Evolutionary conservation across 1,139 yeast species (phyloP).

Genomic region (Suhomyces atakaporum): DNA sequence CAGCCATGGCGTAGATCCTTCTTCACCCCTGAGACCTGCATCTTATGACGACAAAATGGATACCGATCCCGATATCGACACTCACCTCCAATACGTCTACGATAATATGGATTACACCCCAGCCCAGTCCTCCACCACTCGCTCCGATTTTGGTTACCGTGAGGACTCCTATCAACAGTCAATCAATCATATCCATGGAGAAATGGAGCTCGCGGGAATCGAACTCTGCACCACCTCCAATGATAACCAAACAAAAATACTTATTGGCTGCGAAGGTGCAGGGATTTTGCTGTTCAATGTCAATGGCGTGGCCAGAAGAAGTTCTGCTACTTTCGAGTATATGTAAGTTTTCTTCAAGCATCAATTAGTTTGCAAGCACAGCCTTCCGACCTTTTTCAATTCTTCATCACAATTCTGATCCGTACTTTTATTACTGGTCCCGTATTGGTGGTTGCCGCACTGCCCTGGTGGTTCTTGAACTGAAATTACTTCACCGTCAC

Average conservation of each 20-base stretch:
- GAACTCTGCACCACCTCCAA: slow-evolving; percentile 30
- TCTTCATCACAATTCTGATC: too few species aligned
- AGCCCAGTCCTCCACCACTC: slow-evolving; percentile 12
- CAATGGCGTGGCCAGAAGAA: slow-evolving; percentile 42
- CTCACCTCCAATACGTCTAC: slow-evolving; percentile 18
- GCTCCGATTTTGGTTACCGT: too few species aligned
- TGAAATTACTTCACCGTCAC: too few species aligned
- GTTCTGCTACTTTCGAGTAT: slow-evolving; percentile 40
- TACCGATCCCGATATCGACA: slow-evolving; percentile 12
- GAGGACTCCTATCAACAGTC: slow-evolving; percentile 22
- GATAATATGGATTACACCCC: slow-evolving; percentile 19
- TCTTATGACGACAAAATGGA: slow-evolving; percentile 6
- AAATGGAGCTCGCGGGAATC: slow-evolving; percentile 47
- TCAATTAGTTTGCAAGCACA: too few species aligned
- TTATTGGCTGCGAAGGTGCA: slow-evolving; percentile 47
- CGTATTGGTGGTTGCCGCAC: too few species aligned
- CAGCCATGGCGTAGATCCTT: slow-evolving; percentile 15
- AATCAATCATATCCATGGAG: slow-evolving; percentile 45
- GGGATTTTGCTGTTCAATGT: slow-evolving; percentile 48
- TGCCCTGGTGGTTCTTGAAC: too few species aligned
- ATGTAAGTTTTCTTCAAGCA: slow-evolving; percentile 22
- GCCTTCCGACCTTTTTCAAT: background rate
- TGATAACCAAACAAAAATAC: slow-evolving; percentile 30
- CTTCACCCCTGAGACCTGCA: slow-evolving; percentile 19
- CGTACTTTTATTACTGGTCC: too few species aligned